Evolutionary conservation across 768 basidiomycete species (phyloP).

Genomic region (Suillus weaverae): DNA sequence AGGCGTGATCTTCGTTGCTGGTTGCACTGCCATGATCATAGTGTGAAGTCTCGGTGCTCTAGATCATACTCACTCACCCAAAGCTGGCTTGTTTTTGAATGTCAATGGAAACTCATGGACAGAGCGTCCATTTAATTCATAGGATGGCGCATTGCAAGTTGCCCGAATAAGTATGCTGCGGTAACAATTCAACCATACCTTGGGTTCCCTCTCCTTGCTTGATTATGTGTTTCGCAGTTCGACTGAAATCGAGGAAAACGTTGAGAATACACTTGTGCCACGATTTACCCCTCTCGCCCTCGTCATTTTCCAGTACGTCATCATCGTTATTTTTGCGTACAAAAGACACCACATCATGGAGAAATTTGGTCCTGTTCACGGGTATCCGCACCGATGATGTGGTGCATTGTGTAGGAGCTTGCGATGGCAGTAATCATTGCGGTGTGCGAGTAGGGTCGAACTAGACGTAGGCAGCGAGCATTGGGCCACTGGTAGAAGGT

Average conservation of each 20-base stretch:
- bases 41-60: constrained; percentile 81
- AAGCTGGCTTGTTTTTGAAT: constrained; percentile 71
- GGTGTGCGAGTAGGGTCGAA: constrained; percentile 71
- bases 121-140: constrained; percentile 51
- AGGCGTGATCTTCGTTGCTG: constrained; percentile 76
- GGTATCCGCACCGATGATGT: constrained; percentile 79
- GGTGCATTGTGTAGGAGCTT: constrained; percentile 68
- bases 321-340: constrained; percentile 72
- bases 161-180: constrained; percentile 41
- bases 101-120: constrained; percentile 48
- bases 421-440: constrained; percentile 82
- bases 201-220: constrained; percentile 51
- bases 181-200: too few relatives aligned
- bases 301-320: constrained; percentile 77
- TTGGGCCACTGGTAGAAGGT: constrained; percentile 69
- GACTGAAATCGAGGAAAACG: constrained; percentile 43
- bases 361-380: constrained; percentile 77
- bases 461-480: constrained; percentile 79
- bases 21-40: constrained; percentile 62
- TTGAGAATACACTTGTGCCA: constrained; percentile 61
- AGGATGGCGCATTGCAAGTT: constrained; percentile 63
- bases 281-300: constrained; percentile 67
- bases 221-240: constrained; percentile 61
- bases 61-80: constrained; percentile 68
- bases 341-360: constrained; percentile 68